Evolutionary conservation across 331 rosid genomes (phyloP), one percentile per base, ranked within the genome.

Genomic region (Arachis monticola): DNA sequence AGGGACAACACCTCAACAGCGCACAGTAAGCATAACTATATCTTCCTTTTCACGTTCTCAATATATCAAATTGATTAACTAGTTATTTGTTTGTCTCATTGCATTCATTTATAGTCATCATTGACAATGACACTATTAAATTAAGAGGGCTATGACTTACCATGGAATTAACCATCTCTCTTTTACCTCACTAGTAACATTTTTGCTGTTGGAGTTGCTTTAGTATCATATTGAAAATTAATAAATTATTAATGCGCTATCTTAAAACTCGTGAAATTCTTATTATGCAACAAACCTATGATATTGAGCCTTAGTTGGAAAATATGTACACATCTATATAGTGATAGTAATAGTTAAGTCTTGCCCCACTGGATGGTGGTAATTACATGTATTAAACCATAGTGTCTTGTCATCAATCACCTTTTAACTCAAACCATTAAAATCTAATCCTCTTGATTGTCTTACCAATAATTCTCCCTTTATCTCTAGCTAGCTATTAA

Each of bases 1-100:
- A 76, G 99, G 99, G 80, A 95, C 97, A 69, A 92, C 99, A 7
- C 89, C 84, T 38, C 97, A 88, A 79, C 97, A 92, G 64, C 95
- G 96, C 81, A 83, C 70, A 1, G 97, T 95, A 83, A 85, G 94
- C 77, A 58, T 27, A 11, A n/a, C 46, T 48, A 10, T 57, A 14
- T 6, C 8, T n/a, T 10, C 12, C 30, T n/a, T 65, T 77, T 44
- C 22, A 10, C 14, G 38, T 27, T 73, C 14, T 45, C 52, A 71
- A 62, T 52, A 48, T 12, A 1, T 14, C 38, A 31, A 42, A 3
- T 64, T 59, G 58, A 13, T 46, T 64, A 13, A 5, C 38, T 60
- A 53, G 17, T 76, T 71, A 10, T 40, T 69, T 6, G 13, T 74
- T 38, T 48, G 38, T 45, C 17, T 52, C 27, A 10, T 46, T 2